Evolutionary conservation across 768 basidiomycete species (phyloP), one percentile per base, ranked within the genome.

Genomic region (Naganishia onofrii): DNA sequence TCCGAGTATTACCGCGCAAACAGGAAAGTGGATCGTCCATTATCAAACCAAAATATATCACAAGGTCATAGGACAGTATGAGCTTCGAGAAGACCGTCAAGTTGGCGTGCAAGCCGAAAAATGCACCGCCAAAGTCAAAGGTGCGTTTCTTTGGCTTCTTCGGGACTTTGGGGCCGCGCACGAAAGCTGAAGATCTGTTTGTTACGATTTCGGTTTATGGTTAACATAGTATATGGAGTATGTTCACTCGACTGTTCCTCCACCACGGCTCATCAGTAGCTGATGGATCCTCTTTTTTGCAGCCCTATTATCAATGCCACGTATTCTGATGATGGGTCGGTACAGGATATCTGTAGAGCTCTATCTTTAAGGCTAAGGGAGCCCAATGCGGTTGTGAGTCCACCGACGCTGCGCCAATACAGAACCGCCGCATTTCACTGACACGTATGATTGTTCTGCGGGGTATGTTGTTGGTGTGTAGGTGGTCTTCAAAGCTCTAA

Each of bases 401-500:
- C 42, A 19, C 21, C 21, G 21, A 2, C 17, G 44, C 48, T 44
- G 23, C 32, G 51, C 15, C 48, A 36, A 32, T 26, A 6, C n/a
- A 36, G 15, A 0, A 9, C 15, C 4, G 3, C 42, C n/a, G n/a
- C n/a, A n/a, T 6, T 32, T 67, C 5, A 63, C 31, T 28, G 8
- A 15, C 7, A 34, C 44, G 9, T 8, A 10, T 38, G 46, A n/a
- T n/a, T n/a, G n/a, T n/a, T n/a, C n/a, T n/a, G n/a, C n/a, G n/a
- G n/a, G n/a, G n/a, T 42, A 15, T 17, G 34, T 42, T 17, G 42
- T 42, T n/a, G n/a, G 13, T 42, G 8, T 34, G 19, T 75, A 96
- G 93, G 86, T 98, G 74, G 93, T 92, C n/a, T 97, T 98, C 87
- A 99, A 99, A 79, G 93, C 93, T 0, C 84, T 98, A 74, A 89